Evolutionary conservation across 805 yeast species (phyloP).

Genomic region (Candida wancherniae): DNA sequence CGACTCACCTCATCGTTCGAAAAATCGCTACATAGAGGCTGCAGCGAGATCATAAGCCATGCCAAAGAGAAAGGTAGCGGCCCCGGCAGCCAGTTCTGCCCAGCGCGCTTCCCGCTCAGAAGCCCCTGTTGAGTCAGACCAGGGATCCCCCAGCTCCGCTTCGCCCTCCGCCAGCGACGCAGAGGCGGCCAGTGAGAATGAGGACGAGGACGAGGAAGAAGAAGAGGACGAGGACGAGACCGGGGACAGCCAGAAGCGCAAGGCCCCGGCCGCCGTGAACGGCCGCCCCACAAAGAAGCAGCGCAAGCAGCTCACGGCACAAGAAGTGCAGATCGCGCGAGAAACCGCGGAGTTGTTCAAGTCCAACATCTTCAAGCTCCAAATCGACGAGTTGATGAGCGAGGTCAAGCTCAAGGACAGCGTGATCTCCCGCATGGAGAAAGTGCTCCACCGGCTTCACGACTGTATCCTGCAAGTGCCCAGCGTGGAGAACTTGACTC

Average conservation of each 20-base stretch:
- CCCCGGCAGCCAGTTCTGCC: slow-evolving; percentile 1
- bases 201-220: slow-evolving; percentile 11
- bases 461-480: slow-evolving; percentile 65
- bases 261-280: slow-evolving; percentile 5
- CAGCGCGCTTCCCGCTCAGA: slow-evolving; percentile 2
- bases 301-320: slow-evolving; percentile 50
- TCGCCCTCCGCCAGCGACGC: neutral
- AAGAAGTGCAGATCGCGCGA: slow-evolving; percentile 85
- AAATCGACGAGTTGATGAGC: slow-evolving; percentile 83
- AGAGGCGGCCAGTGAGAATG: slow-evolving; percentile 6
- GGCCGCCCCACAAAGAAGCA: slow-evolving; percentile 31
- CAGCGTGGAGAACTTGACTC: slow-evolving; percentile 39
- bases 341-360: slow-evolving; percentile 93
- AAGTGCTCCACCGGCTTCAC: slow-evolving; percentile 68
- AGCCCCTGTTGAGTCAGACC: neutral
- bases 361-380: slow-evolving; percentile 90
- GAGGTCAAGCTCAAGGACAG: slow-evolving; percentile 74
- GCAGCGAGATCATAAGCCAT: slow-evolving; percentile 6
- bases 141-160: neutral
- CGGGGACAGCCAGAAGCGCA: no score
- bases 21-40: neutral
- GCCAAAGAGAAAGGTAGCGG: slow-evolving; percentile 25
- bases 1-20: slow-evolving; percentile 6
- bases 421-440: slow-evolving; percentile 62
- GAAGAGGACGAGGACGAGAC: slow-evolving; percentile 4